These are phyloP conservation scores for Lecanicillium sp. DNA, from an alignment of 2,329 filamentous ascomycete genomes.

Conservation along the genomic window DNA sequence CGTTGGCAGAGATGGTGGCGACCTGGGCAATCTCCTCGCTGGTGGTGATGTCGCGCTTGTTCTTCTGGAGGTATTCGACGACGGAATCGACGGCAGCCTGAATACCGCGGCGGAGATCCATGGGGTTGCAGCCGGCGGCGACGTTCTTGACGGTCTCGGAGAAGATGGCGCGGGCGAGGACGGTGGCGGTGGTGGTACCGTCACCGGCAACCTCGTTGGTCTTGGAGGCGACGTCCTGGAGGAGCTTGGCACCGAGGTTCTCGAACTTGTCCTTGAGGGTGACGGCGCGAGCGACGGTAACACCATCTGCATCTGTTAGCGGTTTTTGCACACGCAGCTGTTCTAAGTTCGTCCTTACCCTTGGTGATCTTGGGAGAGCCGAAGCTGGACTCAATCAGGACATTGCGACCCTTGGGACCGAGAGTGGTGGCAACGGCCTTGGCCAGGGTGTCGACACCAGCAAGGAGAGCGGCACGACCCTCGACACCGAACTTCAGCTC, in stretches of 20 bases:
- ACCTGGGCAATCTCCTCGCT: conserved; percentile 97
- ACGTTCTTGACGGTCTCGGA: conserved; percentile 99
- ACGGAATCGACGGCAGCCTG: conserved; percentile 94
- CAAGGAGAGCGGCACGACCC: conserved; percentile 78
- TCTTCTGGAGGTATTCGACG: conserved; percentile 86
- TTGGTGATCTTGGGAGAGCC: conserved; percentile 99
- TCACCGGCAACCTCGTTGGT: conserved; percentile 99
- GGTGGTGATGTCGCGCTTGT: conserved; percentile 98
- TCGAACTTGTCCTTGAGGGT: conserved; percentile 98
- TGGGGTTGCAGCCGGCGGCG: conserved; percentile 97
- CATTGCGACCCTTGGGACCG: conserved; percentile 96
- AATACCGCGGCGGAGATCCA: conserved; percentile 95
- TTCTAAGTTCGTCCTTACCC: conserved; percentile 62
- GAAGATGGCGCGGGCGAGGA: conserved; percentile 96
- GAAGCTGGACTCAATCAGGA: conserved; percentile 96
- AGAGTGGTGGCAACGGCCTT: conserved; percentile 94
- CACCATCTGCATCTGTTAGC: conserved; percentile 57
- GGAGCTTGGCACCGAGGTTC: conserved; percentile 92
- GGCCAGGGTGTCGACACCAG: conserved; percentile 93
- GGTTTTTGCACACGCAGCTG: too few relatives aligned
- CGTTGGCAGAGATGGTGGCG: conserved; percentile 96
- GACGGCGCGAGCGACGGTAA: conserved; percentile 84
- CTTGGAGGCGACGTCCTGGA: conserved; percentile 98
- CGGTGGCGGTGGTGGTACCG: conserved; percentile 95
- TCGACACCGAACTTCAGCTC: conserved; percentile 99